phyloP scores from a whole-genome alignment of 2,329 filamentous ascomycete genomes.

The Colletotrichum magnum region DNA sequence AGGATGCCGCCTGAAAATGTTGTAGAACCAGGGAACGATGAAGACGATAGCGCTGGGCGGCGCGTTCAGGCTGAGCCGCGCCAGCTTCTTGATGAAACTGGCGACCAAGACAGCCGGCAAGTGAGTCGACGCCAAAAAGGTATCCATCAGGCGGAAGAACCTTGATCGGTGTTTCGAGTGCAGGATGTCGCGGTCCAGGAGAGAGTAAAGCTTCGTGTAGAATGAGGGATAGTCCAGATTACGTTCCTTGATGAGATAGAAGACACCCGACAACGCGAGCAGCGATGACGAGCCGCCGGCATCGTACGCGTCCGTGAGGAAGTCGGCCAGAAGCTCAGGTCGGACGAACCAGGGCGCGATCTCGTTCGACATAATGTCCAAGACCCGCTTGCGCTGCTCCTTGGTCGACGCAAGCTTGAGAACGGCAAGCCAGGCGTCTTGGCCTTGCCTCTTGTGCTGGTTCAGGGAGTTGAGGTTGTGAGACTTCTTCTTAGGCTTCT shows the following conservation, averaged over 20 bases:
- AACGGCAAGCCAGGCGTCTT: constrained; percentile 88
- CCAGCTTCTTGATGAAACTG: constrained; percentile 95
- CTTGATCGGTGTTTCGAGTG: constrained; percentile 95
- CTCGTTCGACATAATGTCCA: constrained; percentile 80
- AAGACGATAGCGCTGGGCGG: constrained; percentile 91
- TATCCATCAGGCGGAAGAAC: constrained; percentile 93
- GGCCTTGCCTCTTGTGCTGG: constrained; percentile 83
- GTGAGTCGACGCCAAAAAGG: constrained; percentile 92
- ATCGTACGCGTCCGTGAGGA: constrained; percentile 94
- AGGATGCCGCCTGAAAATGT: constrained; percentile 90
- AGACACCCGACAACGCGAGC: constrained; percentile 91
- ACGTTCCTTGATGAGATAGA: constrained; percentile 92
- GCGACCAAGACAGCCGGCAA: constrained; percentile 91
- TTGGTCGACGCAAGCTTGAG: constrained; percentile 77
- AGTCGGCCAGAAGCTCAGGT: constrained; percentile 93
- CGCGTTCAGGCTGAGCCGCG: constrained; percentile 86
- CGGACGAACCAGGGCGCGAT: constrained; percentile 93
- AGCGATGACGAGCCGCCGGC: constrained; percentile 88
- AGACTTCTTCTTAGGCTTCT: constrained; percentile 75
- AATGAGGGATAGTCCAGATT: constrained; percentile 98
- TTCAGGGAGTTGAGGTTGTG: constrained; percentile 75
- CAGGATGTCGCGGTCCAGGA: constrained; percentile 87
- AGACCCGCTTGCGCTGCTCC: constrained; percentile 83
- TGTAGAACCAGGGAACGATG: constrained; percentile 95
- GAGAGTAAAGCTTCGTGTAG: constrained; percentile 92